A percentile compares a stretch with the other conserved stretches of the same genome.
Evolutionary conservation across 2,329 filamentous ascomycete species (phyloP).

Genomic region (Macrophomina tecta): DNA sequence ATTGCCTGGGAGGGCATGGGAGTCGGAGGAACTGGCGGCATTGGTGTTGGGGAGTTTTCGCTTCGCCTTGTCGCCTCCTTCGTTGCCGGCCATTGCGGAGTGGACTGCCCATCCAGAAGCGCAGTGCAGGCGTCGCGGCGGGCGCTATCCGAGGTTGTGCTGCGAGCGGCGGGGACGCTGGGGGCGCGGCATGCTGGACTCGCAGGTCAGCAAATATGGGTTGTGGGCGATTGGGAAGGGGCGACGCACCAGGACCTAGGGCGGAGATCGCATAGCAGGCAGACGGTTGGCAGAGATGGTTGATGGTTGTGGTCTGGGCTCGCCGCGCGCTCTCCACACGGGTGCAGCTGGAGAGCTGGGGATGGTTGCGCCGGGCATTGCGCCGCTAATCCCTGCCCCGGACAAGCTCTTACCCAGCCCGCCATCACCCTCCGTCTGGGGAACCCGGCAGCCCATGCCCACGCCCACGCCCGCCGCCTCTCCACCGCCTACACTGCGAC

Average conservation of each 20-base stretch:
- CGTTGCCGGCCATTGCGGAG: conserved; percentile 24
- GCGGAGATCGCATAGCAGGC: background rate
- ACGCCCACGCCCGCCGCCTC: background rate
- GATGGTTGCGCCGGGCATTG: background rate
- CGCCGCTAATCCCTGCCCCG: conserved; percentile 5
- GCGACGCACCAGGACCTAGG: conserved; percentile 11
- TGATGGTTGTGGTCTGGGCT: conserved; percentile 12
- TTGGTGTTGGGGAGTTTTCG: conserved; percentile 19
- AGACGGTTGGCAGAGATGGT: background rate
- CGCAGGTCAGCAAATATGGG: conserved; percentile 11
- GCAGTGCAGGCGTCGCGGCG: conserved; percentile 7
- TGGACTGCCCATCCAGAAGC: conserved; percentile 8
- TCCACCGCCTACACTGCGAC: background rate
- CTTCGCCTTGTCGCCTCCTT: conserved; percentile 27
- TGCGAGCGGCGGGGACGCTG: background rate
- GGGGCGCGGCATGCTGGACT: conserved; percentile 12
- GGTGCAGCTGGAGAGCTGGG: background rate
- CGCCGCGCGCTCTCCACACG: background rate
- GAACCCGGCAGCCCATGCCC: background rate
- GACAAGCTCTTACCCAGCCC: conserved; percentile 18
- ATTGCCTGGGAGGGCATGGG: conserved; percentile 10
- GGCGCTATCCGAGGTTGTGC: background rate
- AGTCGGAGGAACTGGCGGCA: background rate
- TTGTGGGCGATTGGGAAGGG: conserved; percentile 6
- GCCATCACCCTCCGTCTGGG: background rate